Conservation (phyloP, 2,329 filamentous ascomycete genomes). For the Neopestalotiopsis clavispora region DNA sequence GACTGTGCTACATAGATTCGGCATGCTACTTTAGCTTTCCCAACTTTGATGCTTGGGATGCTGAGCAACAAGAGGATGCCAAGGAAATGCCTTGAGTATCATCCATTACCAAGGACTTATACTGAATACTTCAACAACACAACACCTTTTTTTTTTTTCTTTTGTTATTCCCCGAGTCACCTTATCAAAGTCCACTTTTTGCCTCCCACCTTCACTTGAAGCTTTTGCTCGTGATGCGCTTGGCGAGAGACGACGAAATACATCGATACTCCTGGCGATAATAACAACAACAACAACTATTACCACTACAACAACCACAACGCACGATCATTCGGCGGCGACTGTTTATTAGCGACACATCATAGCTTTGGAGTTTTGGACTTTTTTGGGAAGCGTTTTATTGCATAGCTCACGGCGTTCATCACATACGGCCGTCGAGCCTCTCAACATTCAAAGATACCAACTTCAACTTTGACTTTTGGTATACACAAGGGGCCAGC, state of each 20-base stretch:
- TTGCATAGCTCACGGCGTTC: background rate
- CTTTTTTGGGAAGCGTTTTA: background rate
- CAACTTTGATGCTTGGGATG: constrained; percentile 71
- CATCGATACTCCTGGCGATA: background rate
- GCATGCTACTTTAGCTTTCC: constrained; percentile 76
- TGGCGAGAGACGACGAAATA: background rate
- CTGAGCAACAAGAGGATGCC: constrained; percentile 46
- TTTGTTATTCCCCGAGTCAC: background rate
- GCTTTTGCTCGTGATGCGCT: background rate
- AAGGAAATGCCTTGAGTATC: constrained; percentile 34
- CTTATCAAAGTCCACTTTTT: background rate
- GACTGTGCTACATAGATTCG: constrained; percentile 32
- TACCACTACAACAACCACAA: background rate
- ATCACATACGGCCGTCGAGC: background rate
- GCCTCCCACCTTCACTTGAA: background rate
- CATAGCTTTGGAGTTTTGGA: background rate
- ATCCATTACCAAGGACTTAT: background rate
- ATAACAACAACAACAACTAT: background rate
- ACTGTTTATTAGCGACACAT: background rate
- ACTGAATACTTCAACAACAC: background rate
- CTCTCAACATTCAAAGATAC: background rate
- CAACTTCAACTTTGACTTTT: background rate
- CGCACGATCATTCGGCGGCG: background rate
- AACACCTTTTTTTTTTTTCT: background rate
- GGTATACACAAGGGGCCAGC: background rate